These are phyloP conservation scores for Achlya hypogyna DNA, from an alignment of 352 stramenopile species.

Conservation along the genomic window DNA sequence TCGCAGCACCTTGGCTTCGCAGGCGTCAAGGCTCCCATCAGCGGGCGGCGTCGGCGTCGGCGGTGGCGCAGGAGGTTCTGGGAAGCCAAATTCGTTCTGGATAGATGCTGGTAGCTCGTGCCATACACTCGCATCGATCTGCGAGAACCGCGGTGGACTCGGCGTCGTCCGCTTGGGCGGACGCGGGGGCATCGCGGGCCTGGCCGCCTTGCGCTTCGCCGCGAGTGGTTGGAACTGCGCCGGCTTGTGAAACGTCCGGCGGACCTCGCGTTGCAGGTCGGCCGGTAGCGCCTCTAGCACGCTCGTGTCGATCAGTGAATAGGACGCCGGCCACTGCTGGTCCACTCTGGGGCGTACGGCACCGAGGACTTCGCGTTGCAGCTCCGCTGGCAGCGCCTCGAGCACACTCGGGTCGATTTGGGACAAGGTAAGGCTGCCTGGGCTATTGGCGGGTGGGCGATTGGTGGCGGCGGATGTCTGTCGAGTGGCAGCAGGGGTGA, in stretches of 20 bases:
- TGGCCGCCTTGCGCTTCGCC: not conserved
- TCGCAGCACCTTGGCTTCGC: no score
- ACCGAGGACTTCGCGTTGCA: constrained; percentile 63
- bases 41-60: no score
- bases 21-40: no score
- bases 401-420: constrained; percentile 61
- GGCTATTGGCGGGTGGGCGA: no score
- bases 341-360: constrained; percentile 24
- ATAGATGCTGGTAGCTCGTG: not conserved
- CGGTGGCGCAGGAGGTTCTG: no score
- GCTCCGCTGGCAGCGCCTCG: constrained; percentile 37
- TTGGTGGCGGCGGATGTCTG: no score
- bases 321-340: constrained; percentile 27
- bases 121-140: not conserved
- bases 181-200: not conserved
- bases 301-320: constrained; percentile 67
- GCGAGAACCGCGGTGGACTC: not conserved
- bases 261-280: constrained; percentile 54
- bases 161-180: not conserved
- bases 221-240: not conserved
- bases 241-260: not conserved
- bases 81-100: not conserved
- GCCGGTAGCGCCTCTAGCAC: constrained; percentile 67
- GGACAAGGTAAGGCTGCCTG: no score
- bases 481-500: no score